Base-by-base conservation (phyloP, 495 filamentous ascomycete genomes). In the Choiromyces venosus region DNA sequence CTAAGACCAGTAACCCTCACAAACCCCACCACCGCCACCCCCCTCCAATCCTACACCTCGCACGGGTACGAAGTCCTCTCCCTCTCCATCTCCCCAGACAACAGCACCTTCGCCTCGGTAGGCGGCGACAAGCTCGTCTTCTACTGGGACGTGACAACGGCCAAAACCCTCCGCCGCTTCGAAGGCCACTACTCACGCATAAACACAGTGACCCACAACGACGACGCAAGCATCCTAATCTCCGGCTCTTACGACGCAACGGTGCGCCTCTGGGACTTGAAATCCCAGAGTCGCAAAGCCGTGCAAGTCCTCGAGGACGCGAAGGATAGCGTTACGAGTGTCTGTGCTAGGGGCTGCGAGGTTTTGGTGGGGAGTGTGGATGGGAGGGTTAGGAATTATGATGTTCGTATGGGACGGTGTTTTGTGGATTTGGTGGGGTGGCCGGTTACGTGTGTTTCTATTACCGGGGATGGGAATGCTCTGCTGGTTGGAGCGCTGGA, bases 11-110 rank as follows among this genome's bases (percentile, higher is more conserved):
- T 86, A 81, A 14, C 78, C 82, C 25, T 78, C 76, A 75, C 70
- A 76, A 73, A 73, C 83, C 73, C 83, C 83, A 70, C 66, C 73
- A 76, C 79, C 69, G 83, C 37, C 6, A 79, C 82, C 40, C 89
- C 92, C 0, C 91, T 98, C 83, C 93, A 97, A 82, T 90, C 88
- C 65, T 98, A 96, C 85, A 84, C 90, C 70, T 91, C 92, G 3
- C 95, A 99, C 85, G 92, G 91, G 76, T 93, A 98, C 86, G 90
- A 91, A 65, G 91, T 99, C 61, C 91, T 97, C 73, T 90, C 91
- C 73, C 84, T 99, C 61, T 85, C 87, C 74, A 89, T 97, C 67
- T 83, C 88, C n/a, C 74, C 81, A 65, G 89, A 91, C 83, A 99
- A 99, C 86, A 86, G 90, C 67, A 87, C 87, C 39, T 97, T 98